These are phyloP conservation scores for Mycena chlorophos DNA, from an alignment of 768 basidiomycete species.

Conservation along the genomic window DNA sequence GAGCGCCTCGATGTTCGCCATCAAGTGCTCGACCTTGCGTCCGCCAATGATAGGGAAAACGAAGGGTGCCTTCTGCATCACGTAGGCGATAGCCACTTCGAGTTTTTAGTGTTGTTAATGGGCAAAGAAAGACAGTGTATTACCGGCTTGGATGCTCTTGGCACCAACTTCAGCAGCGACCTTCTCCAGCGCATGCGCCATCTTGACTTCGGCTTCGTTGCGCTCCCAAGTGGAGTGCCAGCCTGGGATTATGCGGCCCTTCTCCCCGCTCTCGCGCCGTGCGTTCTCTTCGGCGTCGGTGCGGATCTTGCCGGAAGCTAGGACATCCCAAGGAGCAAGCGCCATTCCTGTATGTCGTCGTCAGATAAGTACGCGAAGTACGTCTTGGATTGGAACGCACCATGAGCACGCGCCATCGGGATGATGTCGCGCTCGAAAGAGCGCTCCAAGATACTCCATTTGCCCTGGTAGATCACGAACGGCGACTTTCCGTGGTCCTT, in stretches of 20 bases:
- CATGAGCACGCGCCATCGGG: constrained; percentile 29
- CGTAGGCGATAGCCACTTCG: constrained; percentile 15
- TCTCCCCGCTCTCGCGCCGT: constrained; percentile 29
- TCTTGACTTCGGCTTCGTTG: constrained; percentile 30
- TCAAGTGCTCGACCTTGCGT: constrained; percentile 41
- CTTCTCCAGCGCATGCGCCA: constrained; percentile 37
- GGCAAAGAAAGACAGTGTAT: not conserved
- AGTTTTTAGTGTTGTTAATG: constrained; percentile 19
- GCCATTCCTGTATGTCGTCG: constrained; percentile 28
- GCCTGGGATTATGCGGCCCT: constrained; percentile 32
- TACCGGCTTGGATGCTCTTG: constrained; percentile 32
- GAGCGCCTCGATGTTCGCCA: constrained; percentile 42
- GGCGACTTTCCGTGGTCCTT: constrained; percentile 40
- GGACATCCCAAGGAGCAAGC: constrained; percentile 40
- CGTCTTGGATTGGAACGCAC: constrained; percentile 34
- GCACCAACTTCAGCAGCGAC: constrained; percentile 42
- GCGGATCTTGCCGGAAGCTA: constrained; percentile 31
- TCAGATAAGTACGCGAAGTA: constrained; percentile 32
- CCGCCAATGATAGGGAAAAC: constrained; percentile 44
- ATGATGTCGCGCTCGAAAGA: constrained; percentile 49
- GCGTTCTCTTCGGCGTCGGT: constrained; percentile 32
- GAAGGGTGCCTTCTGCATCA: constrained; percentile 45
- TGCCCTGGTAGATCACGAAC: constrained; percentile 47
- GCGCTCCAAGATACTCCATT: constrained; percentile 35
- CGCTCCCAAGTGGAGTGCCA: constrained; percentile 32